A percentile compares a stretch with the other conserved stretches of the same genome.
These are phyloP conservation scores for Ensete glaucum DNA, from an alignment of 176 grass and related monocot genomes.

Conservation along the genomic window DNA sequence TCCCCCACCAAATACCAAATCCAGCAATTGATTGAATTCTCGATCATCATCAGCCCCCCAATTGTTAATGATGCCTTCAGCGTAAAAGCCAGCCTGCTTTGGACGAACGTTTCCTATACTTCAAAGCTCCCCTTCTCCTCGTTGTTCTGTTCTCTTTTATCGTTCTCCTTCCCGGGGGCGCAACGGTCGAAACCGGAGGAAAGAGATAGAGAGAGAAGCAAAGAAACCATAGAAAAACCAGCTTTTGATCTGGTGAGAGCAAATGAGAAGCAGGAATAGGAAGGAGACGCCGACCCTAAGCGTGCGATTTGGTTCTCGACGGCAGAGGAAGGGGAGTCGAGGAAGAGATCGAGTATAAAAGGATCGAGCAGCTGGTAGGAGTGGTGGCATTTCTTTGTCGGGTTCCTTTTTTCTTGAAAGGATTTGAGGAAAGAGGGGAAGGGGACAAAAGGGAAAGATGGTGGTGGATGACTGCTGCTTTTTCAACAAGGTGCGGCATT, in stretches of 20 bases:
- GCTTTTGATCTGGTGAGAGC: neutral
- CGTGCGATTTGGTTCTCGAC: neutral
- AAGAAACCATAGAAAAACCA: neutral
- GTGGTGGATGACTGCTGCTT: conserved; percentile 2
- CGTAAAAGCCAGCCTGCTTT: neutral
- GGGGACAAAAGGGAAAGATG: neutral
- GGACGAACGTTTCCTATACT: neutral
- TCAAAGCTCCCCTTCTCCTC: neutral
- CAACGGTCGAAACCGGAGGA: neutral
- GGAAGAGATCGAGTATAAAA: neutral
- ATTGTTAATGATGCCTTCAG: neutral
- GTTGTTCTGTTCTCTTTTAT: neutral
- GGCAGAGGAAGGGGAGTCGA: neutral
- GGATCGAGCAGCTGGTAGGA: neutral
- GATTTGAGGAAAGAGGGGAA: neutral
- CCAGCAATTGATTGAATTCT: neutral
- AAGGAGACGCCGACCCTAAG: neutral
- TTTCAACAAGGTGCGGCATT: conserved; percentile 1
- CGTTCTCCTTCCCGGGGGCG: neutral
- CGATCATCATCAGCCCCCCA: too few species aligned
- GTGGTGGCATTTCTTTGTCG: neutral
- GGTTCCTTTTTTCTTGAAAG: neutral
- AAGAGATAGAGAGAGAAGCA: neutral
- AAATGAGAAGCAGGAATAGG: neutral
- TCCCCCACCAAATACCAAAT: neutral